Evolutionary conservation across 2,329 filamentous ascomycete species (phyloP), one percentile per base, ranked within the genome.

Genomic region (Apiospora hydei): DNA sequence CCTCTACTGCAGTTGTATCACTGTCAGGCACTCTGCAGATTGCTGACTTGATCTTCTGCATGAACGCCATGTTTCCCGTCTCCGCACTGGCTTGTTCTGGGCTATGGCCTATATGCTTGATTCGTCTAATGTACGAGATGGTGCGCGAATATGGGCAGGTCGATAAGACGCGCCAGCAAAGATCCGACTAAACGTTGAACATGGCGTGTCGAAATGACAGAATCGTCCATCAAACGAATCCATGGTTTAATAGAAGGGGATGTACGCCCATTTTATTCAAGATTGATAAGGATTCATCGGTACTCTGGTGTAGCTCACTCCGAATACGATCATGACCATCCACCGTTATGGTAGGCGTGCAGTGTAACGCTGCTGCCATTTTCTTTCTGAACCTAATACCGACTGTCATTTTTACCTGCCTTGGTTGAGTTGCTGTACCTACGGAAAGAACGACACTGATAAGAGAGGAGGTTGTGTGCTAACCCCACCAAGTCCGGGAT

Each of bases 401-500:
- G 21, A 49, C 18, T 43, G 41, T 13, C 49, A 11, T 24, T n/a
- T n/a, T 26, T 51, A 26, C n/a, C 49, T 26, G n/a, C 49, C 49
- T 51, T 16, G n/a, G n/a, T 2, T 11, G 8, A 34, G 14, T 7
- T 61, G 26, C 26, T 61, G 53, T 61, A 51, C 46, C 21, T 38
- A n/a, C 21, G 21, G 18, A 41, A 41, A n/a, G 57, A 14, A 18
- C 57, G 3, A 41, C 34, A 11, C 21, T 21, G 34, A 64, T 61
- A 61, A n/a, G 53, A 61, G 16, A 49, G 53, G 14, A n/a, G 30
- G 53, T 64, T 64, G 16, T 1, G 10, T 61, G 53, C 11, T 34
- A 64, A 64, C 57, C 57, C 57, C 57, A 24, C 57, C 57, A 64
- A 64, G 18, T n/a, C 57, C 57, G 34, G 57, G 34, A 41, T 6